phyloP scores from a whole-genome alignment of 2,329 filamentous ascomycete genomes.

The Colletotrichum tabaci region DNA sequence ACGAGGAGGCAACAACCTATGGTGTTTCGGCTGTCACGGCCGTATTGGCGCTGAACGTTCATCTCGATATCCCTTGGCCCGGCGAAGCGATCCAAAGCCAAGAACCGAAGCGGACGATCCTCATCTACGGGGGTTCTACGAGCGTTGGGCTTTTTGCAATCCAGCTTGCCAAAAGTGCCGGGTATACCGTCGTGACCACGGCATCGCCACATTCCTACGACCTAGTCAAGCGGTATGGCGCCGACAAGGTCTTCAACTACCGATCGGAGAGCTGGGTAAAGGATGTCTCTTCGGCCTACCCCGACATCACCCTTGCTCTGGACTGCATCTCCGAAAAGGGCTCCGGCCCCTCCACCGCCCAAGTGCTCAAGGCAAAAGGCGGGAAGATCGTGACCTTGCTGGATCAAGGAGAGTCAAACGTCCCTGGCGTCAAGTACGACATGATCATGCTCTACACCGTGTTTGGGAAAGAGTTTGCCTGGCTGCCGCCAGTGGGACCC shows the following conservation, averaged over 20 bases:
- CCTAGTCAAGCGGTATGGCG: constrained; percentile 59
- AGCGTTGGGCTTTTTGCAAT: constrained; percentile 35
- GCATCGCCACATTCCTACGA: constrained; percentile 52
- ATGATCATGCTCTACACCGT: constrained; percentile 47
- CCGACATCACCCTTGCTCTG: constrained; percentile 48
- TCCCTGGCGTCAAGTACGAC: constrained; percentile 44
- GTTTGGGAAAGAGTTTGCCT: constrained; percentile 46
- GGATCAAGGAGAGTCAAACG: constrained; percentile 42
- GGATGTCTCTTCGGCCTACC: constrained; percentile 34
- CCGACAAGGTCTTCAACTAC: constrained; percentile 64
- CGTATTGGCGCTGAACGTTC: constrained; percentile 46
- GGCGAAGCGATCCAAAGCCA: not conserved
- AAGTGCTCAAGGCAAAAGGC: constrained; percentile 45
- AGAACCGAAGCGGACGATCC: constrained; percentile 22
- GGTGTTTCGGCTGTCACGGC: constrained; percentile 47
- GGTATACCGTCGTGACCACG: constrained; percentile 30
- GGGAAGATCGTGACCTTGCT: constrained; percentile 50
- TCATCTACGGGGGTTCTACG: constrained; percentile 49
- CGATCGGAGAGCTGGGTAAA: constrained; percentile 31
- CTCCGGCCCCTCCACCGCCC: constrained; percentile 47
- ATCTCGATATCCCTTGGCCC: constrained; percentile 45
- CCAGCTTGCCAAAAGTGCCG: constrained; percentile 27
- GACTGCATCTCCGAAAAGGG: constrained; percentile 51
- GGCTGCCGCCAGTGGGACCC: constrained; percentile 48
- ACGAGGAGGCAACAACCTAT: constrained; percentile 50